phyloP scores from a whole-genome alignment of 805 yeast species.

The Candida sonorensis region DNA sequence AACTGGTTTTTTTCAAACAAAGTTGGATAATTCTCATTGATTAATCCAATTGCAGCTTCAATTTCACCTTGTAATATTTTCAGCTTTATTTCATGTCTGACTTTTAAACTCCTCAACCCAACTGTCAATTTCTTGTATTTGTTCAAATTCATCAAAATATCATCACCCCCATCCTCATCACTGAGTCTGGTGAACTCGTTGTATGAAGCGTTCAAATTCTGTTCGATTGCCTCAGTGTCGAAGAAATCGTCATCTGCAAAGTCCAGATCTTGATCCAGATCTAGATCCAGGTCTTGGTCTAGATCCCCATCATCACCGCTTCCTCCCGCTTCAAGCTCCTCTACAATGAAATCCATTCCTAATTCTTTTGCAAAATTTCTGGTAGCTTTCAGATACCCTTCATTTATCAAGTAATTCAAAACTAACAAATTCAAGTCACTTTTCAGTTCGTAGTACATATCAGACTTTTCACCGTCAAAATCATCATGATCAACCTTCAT shows the following conservation, averaged over 20 bases:
- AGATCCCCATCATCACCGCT: constrained; percentile 1
- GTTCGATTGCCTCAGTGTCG: constrained; percentile 7
- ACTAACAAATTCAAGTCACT: constrained; percentile 44
- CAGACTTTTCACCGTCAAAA: constrained; percentile 2
- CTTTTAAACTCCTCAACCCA: constrained; percentile 46
- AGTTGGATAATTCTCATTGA: constrained; percentile 57
- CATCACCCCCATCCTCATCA: constrained; percentile 2
- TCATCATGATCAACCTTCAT: background rate
- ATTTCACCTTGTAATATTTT: constrained; percentile 56
- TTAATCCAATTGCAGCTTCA: constrained; percentile 45
- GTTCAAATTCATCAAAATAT: constrained; percentile 6
- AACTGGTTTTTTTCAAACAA: constrained; percentile 56
- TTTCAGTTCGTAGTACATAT: constrained; percentile 9
- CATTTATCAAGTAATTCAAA: constrained; percentile 67
- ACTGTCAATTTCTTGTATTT: constrained; percentile 13
- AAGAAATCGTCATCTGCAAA: constrained; percentile 1
- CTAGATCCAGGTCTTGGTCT: background rate
- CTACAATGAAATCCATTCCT: constrained; percentile 24
- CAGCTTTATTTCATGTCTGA: constrained; percentile 46
- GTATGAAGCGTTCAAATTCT: constrained; percentile 10
- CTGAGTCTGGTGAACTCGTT: constrained; percentile 4
- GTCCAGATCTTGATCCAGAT: constrained; percentile 1
- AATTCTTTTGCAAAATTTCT: constrained; percentile 53
- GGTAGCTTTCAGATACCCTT: constrained; percentile 71
- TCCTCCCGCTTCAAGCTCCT: constrained; percentile 14